Evolutionary conservation across 139 green algal species (phyloP).

Genomic region (Deuterostichococcus epilithicus): DNA sequence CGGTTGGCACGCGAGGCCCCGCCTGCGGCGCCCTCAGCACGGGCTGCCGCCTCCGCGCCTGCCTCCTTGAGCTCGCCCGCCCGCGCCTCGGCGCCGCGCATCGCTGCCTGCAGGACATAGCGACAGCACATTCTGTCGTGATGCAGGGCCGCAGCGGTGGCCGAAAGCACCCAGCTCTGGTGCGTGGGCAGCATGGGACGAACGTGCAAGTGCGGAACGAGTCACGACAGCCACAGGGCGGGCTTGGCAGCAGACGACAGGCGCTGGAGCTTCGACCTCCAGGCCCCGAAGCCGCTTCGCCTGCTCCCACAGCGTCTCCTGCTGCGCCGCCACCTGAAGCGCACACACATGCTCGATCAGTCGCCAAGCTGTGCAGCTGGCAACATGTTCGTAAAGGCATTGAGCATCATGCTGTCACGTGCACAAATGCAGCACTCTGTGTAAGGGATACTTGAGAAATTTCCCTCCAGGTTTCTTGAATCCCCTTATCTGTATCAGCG

Average conservation of each 20-base stretch:
- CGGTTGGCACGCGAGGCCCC: slow-evolving; percentile 76
- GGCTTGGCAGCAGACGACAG: background rate
- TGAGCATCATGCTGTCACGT: background rate
- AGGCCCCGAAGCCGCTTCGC: slow-evolving; percentile 53
- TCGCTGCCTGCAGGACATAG: background rate
- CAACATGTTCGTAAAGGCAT: background rate
- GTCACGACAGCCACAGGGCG: no score
- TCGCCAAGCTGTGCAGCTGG: background rate
- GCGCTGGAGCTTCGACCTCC: slow-evolving; percentile 49
- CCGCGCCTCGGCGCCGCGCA: slow-evolving; percentile 47
- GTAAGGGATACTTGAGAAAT: background rate
- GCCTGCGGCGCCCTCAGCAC: slow-evolving; percentile 47
- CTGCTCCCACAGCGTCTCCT: slow-evolving; percentile 56
- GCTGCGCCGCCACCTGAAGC: slow-evolving; percentile 37
- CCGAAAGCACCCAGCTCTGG: background rate
- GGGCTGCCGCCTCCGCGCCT: slow-evolving; percentile 28
- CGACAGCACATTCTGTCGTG: background rate
- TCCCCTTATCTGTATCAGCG: slow-evolving; percentile 9
- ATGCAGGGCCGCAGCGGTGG: background rate
- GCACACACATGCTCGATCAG: background rate
- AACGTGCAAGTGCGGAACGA: background rate
- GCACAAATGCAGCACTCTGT: background rate
- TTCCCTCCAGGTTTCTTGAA: background rate
- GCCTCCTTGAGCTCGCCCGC: slow-evolving; percentile 61
- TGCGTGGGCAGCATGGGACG: background rate